These are phyloP conservation scores for Capronia americana DNA, from an alignment of 2,329 filamentous ascomycete species.

Conservation along the genomic window DNA sequence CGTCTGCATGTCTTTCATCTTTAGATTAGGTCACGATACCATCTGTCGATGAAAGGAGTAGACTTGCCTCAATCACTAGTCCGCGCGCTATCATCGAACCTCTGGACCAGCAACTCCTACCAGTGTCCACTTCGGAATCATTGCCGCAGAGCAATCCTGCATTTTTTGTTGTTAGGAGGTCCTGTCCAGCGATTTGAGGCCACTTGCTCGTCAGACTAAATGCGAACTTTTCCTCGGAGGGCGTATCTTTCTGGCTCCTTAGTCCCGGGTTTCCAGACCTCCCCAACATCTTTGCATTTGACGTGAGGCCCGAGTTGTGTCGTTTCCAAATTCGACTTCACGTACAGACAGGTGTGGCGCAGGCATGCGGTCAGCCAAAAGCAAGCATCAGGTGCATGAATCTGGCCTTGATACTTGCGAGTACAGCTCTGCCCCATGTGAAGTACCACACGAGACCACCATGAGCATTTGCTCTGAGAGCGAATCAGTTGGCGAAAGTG, in stretches of 20 bases:
- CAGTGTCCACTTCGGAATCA: neutral
- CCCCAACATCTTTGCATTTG: neutral
- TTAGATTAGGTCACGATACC: neutral
- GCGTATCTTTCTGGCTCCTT: neutral
- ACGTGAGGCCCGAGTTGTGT: too few relatives aligned
- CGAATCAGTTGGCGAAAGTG: too few relatives aligned
- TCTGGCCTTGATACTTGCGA: too few relatives aligned
- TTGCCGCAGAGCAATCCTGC: neutral
- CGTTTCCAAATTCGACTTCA: neutral
- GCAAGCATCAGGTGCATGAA: too few relatives aligned
- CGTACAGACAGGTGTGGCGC: neutral
- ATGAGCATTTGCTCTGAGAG: too few relatives aligned
- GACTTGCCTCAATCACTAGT: neutral
- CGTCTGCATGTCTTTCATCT: neutral
- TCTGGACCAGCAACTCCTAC: neutral
- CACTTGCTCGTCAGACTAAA: too few relatives aligned
- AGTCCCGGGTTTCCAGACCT: neutral
- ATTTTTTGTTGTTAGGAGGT: neutral
- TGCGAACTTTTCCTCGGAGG: neutral
- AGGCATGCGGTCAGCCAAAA: neutral
- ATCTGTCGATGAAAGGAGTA: neutral
- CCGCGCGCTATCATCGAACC: neutral
- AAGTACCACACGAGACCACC: too few relatives aligned
- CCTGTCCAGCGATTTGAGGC: neutral
- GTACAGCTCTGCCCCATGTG: too few relatives aligned